Evolutionary conservation across 2,329 filamentous ascomycete genomes (phyloP).

Genomic region (Microdochium nivale): DNA sequence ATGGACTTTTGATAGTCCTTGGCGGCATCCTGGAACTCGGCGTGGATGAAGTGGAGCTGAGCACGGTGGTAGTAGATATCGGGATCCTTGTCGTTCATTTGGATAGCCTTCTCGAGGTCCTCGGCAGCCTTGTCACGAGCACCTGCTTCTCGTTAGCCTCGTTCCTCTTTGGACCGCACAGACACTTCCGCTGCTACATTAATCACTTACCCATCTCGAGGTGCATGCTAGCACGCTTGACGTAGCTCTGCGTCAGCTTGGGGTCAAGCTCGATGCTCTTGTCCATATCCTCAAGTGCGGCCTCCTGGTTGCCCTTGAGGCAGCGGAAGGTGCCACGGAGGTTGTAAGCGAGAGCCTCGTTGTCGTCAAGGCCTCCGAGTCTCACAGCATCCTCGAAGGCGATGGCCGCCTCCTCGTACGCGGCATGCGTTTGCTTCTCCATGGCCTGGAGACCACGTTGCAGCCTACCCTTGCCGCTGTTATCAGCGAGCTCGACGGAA

Average conservation of each 20-base stretch:
- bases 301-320: constrained; percentile 76
- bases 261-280: constrained; percentile 90
- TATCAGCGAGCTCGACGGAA: constrained; percentile 64
- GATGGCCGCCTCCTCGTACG: constrained; percentile 79
- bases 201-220: constrained; percentile 68
- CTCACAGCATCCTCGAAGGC: constrained; percentile 87
- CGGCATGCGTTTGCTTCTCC: constrained; percentile 78
- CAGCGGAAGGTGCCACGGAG: constrained; percentile 95
- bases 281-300: constrained; percentile 77
- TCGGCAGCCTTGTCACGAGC: constrained; percentile 78
- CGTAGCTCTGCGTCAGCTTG: constrained; percentile 87
- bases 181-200: not conserved
- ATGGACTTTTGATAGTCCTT: constrained; percentile 99
- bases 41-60: constrained; percentile 95
- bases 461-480: constrained; percentile 76
- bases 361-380: constrained; percentile 67
- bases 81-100: constrained; percentile 79
- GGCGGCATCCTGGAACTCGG: constrained; percentile 84
- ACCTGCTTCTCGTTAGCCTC: constrained; percentile 34
- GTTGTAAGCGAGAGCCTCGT: constrained; percentile 90
- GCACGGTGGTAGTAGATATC: constrained; percentile 99
- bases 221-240: constrained; percentile 98
- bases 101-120: constrained; percentile 80
- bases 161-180: no score
- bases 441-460: constrained; percentile 75